Conservation (phyloP, 345 rosid genomes). For the Viola odorata region DNA sequence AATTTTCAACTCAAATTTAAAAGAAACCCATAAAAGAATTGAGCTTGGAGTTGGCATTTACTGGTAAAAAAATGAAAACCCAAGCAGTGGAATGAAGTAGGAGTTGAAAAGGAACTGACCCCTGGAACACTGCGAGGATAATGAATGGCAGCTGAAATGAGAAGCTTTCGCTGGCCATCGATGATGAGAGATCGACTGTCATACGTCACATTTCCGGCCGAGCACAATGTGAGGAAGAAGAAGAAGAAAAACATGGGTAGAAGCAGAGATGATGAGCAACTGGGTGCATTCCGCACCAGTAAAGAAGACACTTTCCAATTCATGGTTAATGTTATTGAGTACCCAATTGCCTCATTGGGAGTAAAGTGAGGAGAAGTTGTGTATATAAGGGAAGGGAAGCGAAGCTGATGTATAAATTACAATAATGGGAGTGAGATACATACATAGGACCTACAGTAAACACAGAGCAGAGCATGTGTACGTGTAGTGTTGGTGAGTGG, state of each 20-base stretch:
- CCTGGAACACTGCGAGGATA: conserved; percentile 73
- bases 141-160: conserved; percentile 68
- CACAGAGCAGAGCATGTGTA: background rate
- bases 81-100: background rate
- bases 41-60: too few species aligned
- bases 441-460: background rate
- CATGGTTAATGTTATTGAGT: background rate
- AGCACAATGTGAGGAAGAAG: conserved; percentile 13
- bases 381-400: background rate
- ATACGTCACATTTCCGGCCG: conserved; percentile 43
- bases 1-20: too few species aligned
- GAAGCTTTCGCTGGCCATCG: conserved; percentile 54
- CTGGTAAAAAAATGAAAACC: too few species aligned
- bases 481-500: background rate
- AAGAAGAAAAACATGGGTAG: background rate
- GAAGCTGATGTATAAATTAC: background rate
- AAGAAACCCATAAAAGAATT: too few species aligned
- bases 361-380: background rate
- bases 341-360: background rate
- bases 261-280: background rate
- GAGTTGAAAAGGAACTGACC: conserved; percentile 22
- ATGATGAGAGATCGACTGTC: conserved; percentile 56
- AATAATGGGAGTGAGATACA: background rate
- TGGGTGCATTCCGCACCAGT: background rate
- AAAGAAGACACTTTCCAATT: background rate